phyloP scores from a whole-genome alignment of 1,284 basidiomycete species.

The Sparassis latifolia region DNA sequence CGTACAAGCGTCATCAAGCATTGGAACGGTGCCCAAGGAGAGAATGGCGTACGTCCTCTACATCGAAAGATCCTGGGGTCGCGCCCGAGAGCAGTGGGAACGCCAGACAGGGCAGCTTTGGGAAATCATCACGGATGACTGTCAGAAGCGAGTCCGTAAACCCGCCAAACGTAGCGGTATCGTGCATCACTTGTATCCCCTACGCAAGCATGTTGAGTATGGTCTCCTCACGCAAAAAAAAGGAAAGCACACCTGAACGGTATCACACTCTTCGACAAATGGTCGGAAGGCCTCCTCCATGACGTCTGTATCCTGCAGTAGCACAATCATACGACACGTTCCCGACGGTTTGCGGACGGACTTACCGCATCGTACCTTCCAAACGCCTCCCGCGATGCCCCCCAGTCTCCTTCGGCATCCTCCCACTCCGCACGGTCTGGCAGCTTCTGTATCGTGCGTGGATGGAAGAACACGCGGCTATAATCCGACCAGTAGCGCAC shows the following conservation, averaged over 20 bases:
- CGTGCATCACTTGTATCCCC: constrained; percentile 65
- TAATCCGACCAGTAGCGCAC: constrained; percentile 77
- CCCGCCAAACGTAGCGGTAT: constrained; percentile 55
- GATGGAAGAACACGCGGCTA: constrained; percentile 60
- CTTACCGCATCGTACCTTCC: constrained; percentile 47
- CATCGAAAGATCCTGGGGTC: constrained; percentile 26
- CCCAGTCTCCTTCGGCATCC: constrained; percentile 49
- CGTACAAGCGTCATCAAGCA: background rate
- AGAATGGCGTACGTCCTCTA: constrained; percentile 37
- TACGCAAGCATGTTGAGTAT: constrained; percentile 18
- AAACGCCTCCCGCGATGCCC: constrained; percentile 44
- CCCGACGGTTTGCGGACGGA: background rate
- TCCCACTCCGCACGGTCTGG: constrained; percentile 54
- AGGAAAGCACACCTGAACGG: constrained; percentile 47
- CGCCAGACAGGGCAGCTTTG: constrained; percentile 47
- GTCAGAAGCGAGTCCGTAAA: constrained; percentile 54
- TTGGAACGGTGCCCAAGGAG: background rate
- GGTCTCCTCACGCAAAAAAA: background rate
- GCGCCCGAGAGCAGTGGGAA: constrained; percentile 51
- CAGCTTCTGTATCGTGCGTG: constrained; percentile 56
- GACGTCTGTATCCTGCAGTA: constrained; percentile 25
- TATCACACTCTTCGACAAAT: constrained; percentile 69
- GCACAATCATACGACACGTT: background rate
- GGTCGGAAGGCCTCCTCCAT: constrained; percentile 62
- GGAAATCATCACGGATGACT: constrained; percentile 56